A percentile compares a stretch with the other conserved stretches of the same genome.
phyloP scores from a whole-genome alignment of 2,329 filamentous ascomycete species.

The Aphanoascus verrucosus region DNA sequence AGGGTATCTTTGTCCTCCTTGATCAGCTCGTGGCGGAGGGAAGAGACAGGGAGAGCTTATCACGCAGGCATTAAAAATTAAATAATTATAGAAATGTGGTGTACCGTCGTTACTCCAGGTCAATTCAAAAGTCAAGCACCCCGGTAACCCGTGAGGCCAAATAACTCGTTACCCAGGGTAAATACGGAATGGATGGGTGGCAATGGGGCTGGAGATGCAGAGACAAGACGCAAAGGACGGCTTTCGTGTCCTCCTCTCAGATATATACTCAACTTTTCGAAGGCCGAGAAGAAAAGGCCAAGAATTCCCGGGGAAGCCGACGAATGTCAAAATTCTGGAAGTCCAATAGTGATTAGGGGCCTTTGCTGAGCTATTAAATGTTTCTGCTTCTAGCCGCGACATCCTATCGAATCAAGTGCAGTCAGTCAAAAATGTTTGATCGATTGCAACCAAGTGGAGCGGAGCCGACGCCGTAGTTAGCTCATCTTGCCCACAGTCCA shows the following conservation, averaged over 20 bases:
- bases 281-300: background rate
- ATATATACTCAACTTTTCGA: background rate
- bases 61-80: too few relatives aligned
- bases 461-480: background rate
- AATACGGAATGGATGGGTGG: background rate
- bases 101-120: too few relatives aligned
- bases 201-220: background rate
- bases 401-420: slow-evolving; percentile 4
- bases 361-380: slow-evolving; percentile 1
- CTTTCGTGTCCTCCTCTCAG: background rate
- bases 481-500: background rate
- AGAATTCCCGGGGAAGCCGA: background rate
- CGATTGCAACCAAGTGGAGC: slow-evolving; percentile 3
- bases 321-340: background rate
- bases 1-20: background rate
- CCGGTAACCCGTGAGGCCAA: too few relatives aligned
- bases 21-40: too few relatives aligned
- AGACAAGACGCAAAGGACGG: background rate
- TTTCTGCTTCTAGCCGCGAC: slow-evolving; percentile 7
- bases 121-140: background rate
- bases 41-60: too few relatives aligned
- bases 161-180: too few relatives aligned
- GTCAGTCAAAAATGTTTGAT: background rate
- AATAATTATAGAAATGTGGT: too few relatives aligned
- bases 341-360: slow-evolving; percentile 2